Conservation (phyloP, 805 yeast genomes). For the Yarrowia bubula region DNA sequence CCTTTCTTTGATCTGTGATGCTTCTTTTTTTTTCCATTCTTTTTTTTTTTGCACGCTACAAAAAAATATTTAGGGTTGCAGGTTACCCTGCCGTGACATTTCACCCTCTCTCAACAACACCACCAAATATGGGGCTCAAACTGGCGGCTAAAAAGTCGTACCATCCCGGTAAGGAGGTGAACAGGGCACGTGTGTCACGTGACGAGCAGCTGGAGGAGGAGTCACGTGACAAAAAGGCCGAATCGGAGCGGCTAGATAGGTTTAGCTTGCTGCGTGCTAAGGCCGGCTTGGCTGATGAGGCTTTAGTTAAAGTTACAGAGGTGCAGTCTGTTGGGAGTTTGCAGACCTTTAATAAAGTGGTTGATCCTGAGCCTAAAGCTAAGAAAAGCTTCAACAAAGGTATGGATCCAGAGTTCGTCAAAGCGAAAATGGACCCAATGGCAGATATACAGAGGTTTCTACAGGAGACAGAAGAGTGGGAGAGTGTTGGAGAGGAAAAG, state of each 20-base stretch:
- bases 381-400: background rate
- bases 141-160: slow-evolving; percentile 16
- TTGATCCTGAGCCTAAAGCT: background rate
- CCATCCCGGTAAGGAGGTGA: slow-evolving; percentile 4
- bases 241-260: background rate
- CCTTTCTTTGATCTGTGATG: background rate
- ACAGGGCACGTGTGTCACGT: slow-evolving; percentile 12
- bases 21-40: background rate
- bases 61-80: background rate
- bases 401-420: background rate
- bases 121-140: background rate
- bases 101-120: background rate
- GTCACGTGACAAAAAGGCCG: background rate
- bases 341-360: background rate
- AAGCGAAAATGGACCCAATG: slow-evolving; percentile 5
- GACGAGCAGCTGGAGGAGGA: background rate
- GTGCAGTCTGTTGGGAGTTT: background rate
- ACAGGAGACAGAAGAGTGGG: background rate
- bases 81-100: background rate
- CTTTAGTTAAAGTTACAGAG: background rate
- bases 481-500: background rate
- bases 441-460: background rate
- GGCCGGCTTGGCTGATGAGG: background rate
- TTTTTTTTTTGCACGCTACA: background rate
- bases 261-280: background rate